Percentiles rank a stretch among this genome's conserved stretches.
Conservation (phyloP, 495 filamentous ascomycete species). For the Podospora comata region DNA sequence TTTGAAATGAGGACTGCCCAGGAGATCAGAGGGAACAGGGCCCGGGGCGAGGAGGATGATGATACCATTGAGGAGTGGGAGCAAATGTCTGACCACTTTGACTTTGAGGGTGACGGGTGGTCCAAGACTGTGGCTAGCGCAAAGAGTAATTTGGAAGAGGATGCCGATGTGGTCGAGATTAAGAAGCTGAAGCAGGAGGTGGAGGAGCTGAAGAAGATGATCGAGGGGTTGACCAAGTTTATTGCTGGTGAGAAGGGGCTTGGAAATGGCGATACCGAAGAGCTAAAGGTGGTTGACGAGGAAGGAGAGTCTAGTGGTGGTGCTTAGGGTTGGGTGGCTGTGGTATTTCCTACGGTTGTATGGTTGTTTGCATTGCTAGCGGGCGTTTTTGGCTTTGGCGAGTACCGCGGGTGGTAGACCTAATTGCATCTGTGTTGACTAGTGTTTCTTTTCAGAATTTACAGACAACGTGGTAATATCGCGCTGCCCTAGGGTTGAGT, state of each 20-base stretch:
- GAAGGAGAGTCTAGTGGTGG: neutral
- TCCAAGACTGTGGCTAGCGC: conserved; percentile 65
- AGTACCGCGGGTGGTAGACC: too few relatives aligned
- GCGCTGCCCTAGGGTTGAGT: too few relatives aligned
- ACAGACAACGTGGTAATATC: too few relatives aligned
- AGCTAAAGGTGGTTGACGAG: neutral
- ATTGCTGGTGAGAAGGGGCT: neutral
- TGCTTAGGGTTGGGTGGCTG: neutral
- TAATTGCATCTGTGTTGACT: too few relatives aligned
- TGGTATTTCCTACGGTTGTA: too few relatives aligned
- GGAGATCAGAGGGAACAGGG: conserved; percentile 66
- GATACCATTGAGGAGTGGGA: conserved; percentile 92
- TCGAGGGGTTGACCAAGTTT: conserved; percentile 16
- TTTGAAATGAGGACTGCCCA: conserved; percentile 69
- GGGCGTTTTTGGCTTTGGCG: too few relatives aligned
- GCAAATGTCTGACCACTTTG: conserved; percentile 64
- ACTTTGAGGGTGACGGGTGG: conserved; percentile 82
- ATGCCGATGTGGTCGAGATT: conserved; percentile 66
- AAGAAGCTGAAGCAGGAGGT: conserved; percentile 67
- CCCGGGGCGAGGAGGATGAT: conserved; percentile 83
- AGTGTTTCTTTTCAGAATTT: too few relatives aligned
- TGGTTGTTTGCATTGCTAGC: too few relatives aligned
- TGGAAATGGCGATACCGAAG: neutral
- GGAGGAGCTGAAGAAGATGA: conserved; percentile 56
- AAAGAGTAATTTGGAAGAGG: conserved; percentile 73